Conservation (phyloP, 129 eudicot species). For the Artemisia tridentata region DNA sequence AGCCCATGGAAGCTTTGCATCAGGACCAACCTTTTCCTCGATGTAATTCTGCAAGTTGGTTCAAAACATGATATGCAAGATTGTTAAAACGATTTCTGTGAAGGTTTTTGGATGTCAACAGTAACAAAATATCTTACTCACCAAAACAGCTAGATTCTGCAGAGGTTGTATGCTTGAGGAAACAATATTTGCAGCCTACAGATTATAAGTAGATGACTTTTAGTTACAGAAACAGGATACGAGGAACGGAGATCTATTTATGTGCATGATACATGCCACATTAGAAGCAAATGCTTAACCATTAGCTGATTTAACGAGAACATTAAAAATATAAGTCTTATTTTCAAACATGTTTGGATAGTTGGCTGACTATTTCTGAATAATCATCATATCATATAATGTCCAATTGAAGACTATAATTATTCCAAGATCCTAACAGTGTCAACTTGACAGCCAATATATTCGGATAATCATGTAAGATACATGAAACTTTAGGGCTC, state of each 20-base stretch:
- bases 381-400: too few species aligned
- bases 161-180: slow-evolving; percentile 87
- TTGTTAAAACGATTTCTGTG: background rate
- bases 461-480: background rate
- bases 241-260: too few species aligned
- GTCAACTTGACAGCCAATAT: background rate
- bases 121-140: slow-evolving; percentile 19
- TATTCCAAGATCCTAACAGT: background rate
- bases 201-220: slow-evolving; percentile 7
- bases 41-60: slow-evolving; percentile 49
- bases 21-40: slow-evolving; percentile 64
- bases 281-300: too few species aligned
- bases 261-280: too few species aligned
- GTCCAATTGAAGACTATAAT: too few species aligned
- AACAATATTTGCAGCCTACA: slow-evolving; percentile 82
- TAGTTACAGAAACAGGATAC: background rate
- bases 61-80: background rate
- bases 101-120: background rate
- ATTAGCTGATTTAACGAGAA: too few species aligned
- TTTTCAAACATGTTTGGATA: too few species aligned
- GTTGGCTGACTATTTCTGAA: too few species aligned
- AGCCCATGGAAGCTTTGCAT: slow-evolving; percentile 68
- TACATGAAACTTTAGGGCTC: background rate
- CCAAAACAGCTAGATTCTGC: slow-evolving; percentile 61
- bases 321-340: too few species aligned